Conservation (phyloP, 1,284 basidiomycete species). For the Rugosomyces carneus region DNA sequence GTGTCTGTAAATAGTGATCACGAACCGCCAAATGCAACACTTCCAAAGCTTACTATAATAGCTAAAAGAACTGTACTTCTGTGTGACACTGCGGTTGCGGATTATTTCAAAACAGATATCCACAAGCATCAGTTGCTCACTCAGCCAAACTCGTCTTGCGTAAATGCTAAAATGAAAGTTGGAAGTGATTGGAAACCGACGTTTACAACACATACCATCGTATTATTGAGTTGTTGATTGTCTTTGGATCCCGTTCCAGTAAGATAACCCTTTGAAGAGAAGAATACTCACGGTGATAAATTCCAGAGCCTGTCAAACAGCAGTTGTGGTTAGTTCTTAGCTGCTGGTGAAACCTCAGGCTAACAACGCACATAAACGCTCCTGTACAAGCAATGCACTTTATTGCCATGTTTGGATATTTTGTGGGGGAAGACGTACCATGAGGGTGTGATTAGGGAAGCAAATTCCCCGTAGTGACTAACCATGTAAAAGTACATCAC, state of each 20-base stretch:
- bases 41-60: not conserved
- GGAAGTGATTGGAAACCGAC: not conserved
- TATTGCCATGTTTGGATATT: not conserved
- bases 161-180: not conserved
- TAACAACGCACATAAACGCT: not conserved
- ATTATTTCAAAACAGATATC: not conserved
- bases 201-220: not conserved
- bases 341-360: not conserved
- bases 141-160: slow-evolving; percentile 4
- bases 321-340: not conserved
- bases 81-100: not conserved
- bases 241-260: not conserved
- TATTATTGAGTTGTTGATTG: not conserved
- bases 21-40: not conserved
- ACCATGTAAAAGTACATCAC: slow-evolving; percentile 3
- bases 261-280: not conserved
- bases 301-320: not conserved
- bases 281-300: not conserved
- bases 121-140: not conserved
- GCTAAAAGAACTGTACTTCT: not conserved
- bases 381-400: not conserved
- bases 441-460: not conserved
- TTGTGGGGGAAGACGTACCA: not conserved
- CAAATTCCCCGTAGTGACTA: not conserved
- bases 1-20: not conserved